Conservation (phyloP, 1,139 yeast genomes). For the Hyphopichia buzzinii region DNA sequence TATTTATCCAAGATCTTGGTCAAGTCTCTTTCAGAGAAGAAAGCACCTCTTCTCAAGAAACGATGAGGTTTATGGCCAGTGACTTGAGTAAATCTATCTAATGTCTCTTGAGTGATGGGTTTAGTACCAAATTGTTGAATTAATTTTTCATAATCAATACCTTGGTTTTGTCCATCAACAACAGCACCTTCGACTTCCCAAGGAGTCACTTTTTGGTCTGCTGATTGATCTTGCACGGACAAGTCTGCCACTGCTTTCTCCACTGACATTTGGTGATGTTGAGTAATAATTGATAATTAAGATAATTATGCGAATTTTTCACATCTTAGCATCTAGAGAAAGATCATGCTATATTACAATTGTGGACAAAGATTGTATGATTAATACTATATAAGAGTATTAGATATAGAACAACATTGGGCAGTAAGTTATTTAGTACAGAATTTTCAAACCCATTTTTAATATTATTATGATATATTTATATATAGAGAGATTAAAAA, state of each 20-base stretch:
- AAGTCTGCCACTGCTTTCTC: constrained; percentile 27
- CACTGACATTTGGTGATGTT: constrained; percentile 9
- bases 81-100: constrained; percentile 69
- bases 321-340: neutral
- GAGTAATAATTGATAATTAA: no score
- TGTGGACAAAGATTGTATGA: no score
- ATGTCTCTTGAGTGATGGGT: constrained; percentile 65
- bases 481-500: constrained; percentile 56
- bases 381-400: no score
- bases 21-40: constrained; percentile 91
- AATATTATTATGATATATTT: constrained; percentile 7
- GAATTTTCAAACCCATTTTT: neutral
- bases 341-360: no score
- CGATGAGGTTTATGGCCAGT: constrained; percentile 96
- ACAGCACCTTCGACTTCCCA: constrained; percentile 99
- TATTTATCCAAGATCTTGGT: constrained; percentile 75
- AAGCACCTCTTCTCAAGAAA: constrained; percentile 84
- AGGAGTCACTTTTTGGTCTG: constrained; percentile 82
- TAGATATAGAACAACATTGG: no score
- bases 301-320: neutral
- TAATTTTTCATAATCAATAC: constrained; percentile 86
- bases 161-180: constrained; percentile 86
- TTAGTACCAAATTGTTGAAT: constrained; percentile 87
- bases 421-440: no score
- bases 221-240: constrained; percentile 18